These are phyloP conservation scores for Salix viminalis DNA, from an alignment of 345 rosid genomes.

Conservation along the genomic window DNA sequence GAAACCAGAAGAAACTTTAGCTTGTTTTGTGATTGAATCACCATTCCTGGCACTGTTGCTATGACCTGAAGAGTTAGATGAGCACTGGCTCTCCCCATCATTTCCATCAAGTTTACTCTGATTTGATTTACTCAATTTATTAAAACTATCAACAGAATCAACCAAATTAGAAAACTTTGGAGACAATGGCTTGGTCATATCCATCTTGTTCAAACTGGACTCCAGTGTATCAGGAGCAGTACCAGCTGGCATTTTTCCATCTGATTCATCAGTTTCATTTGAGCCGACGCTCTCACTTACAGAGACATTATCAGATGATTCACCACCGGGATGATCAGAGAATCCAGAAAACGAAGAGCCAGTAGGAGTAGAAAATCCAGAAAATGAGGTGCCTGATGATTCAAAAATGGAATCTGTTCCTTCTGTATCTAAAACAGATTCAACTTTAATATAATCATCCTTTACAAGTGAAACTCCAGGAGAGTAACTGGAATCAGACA, in stretches of 20 bases:
- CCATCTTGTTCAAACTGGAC: conserved; percentile 33
- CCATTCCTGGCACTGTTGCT: conserved; percentile 14
- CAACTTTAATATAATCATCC: conserved; percentile 38
- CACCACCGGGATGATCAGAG: conserved; percentile 47
- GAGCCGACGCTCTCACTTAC: conserved; percentile 59
- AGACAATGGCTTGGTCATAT: conserved; percentile 42
- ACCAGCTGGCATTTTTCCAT: conserved; percentile 34
- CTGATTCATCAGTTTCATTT: conserved; percentile 52
- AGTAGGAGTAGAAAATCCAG: conserved; percentile 69
- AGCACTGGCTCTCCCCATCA: conserved; percentile 25
- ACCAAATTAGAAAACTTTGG: conserved; percentile 73
- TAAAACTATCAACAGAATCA: conserved; percentile 45
- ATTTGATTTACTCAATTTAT: conserved; percentile 26
- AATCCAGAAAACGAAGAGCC: conserved; percentile 68
- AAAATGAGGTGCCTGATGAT: conserved; percentile 55
- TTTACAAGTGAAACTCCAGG: conserved; percentile 29
- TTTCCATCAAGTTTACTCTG: conserved; percentile 25
- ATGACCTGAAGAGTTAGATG: conserved; percentile 24
- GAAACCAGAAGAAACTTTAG: conserved; percentile 39
- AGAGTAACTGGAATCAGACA: conserved; percentile 32
- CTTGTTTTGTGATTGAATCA: conserved; percentile 28
- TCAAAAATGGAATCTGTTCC: conserved; percentile 43
- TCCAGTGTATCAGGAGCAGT: conserved; percentile 31
- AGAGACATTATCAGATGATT: conserved; percentile 72
- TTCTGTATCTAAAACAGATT: conserved; percentile 38